Base-by-base conservation (phyloP, 768 basidiomycete genomes). In the Calvatia gigantea region DNA sequence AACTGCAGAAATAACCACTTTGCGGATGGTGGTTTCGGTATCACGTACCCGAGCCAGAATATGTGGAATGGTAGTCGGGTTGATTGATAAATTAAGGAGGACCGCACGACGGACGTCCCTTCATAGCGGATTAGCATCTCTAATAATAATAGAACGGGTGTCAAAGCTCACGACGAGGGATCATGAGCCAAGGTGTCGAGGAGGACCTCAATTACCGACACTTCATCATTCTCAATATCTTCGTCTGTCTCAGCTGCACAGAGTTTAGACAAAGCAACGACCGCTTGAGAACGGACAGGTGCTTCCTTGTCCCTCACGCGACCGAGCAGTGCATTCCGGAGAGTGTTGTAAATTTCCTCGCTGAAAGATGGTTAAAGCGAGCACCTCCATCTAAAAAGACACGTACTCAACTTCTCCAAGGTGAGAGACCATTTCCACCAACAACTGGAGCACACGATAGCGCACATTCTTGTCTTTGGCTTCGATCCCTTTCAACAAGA, bases 401-500 rank as follows among this genome's bases (percentile, higher is more conserved):
- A 77, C 87, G 51, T 65, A 97, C 94, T 95, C 92, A 54, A 98
- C 79, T 70, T 87, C 88, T 6, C 91, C 91, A 0, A 97, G 73
- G 54, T 86, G 81, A 0, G 83, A 79, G 11, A 96, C 82, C 79
- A 94, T 86, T 62, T 89, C 86, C 0, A 88, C 83, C 12, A 91
- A 78, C n/a, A 85, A 71, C 51, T 89, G 86, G 2, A 91, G 75
- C 29, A 85, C 85, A 17, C 95, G 84, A 65, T 85, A 96, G 4
- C 95, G 82, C 35, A 91, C 85, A 39, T 76, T 78, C 71, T 95
- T 98, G 72, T 96, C 92, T 67, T 94, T 96, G 3, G 93, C 86
- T 15, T 74, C 62, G 68, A 93, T 92, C 2, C 93, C 94, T 56
- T 79, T 78, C 57, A 94, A 72, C 27, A 96, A 77, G 64, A 85